Percentiles rank a stretch among this genome's conserved stretches.
Evolutionary conservation across 2,329 filamentous ascomycete genomes (phyloP).

Genomic region (Trichoderma sp.): DNA sequence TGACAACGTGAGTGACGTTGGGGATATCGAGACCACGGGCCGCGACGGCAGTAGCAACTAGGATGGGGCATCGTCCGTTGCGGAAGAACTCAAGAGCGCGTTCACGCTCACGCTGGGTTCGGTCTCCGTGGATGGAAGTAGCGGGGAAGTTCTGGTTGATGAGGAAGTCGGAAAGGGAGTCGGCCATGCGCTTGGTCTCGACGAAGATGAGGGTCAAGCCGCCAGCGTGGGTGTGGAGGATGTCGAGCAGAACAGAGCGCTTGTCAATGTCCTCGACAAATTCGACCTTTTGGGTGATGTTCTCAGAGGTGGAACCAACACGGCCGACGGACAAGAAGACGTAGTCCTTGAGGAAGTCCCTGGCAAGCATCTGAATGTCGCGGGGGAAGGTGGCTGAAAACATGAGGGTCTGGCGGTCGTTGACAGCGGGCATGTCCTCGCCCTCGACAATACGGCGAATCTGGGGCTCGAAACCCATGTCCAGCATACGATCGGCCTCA

Average conservation of each 20-base stretch:
- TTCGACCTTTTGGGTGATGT: slow-evolving; percentile 98
- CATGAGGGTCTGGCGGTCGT: slow-evolving; percentile 95
- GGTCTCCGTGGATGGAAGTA: slow-evolving; percentile 97
- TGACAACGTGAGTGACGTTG: slow-evolving; percentile 95
- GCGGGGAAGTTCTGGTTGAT: slow-evolving; percentile 99
- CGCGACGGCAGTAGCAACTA: slow-evolving; percentile 95
- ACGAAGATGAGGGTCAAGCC: slow-evolving; percentile 97
- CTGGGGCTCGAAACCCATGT: slow-evolving; percentile 99
- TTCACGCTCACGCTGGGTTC: slow-evolving; percentile 98
- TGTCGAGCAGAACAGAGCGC: slow-evolving; percentile 95
- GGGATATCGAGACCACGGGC: slow-evolving; percentile 90
- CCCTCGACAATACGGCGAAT: slow-evolving; percentile 98
- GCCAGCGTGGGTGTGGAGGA: slow-evolving; percentile 88
- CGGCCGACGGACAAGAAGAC: slow-evolving; percentile 98
- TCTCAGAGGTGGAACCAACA: slow-evolving; percentile 99
- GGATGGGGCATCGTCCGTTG: slow-evolving; percentile 89
- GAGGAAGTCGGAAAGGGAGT: slow-evolving; percentile 94
- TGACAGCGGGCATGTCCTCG: slow-evolving; percentile 90
- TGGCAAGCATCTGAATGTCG: slow-evolving; percentile 98
- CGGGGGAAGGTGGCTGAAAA: slow-evolving; percentile 99
- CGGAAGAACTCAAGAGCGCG: slow-evolving; percentile 97
- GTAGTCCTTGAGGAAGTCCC: slow-evolving; percentile 99
- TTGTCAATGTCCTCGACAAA: slow-evolving; percentile 97
- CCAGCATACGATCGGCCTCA: slow-evolving; percentile 99
- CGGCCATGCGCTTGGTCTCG: slow-evolving; percentile 99